Evolutionary conservation across 257 asterid species (phyloP), one percentile per base, ranked within the genome.

Genomic region (Avicennia marina): DNA sequence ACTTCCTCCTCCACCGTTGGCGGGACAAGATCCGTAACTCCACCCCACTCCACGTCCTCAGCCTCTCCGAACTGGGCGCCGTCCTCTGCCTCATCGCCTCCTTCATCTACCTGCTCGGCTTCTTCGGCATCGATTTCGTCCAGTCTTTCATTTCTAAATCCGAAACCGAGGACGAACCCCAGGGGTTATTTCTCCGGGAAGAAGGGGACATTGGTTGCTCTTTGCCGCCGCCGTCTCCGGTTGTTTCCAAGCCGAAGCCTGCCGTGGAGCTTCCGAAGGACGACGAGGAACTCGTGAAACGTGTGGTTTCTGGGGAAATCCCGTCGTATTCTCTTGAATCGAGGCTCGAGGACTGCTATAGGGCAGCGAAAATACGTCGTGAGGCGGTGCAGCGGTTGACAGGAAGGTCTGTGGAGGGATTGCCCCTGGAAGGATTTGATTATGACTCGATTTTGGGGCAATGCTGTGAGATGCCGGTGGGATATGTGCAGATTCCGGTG

Each of bases 391-490:
- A 89, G 90, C 68, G 85, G 78, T 59, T 80, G 10, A 79, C 94
- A 11, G 84, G 95, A 21, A 78, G 78, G 70, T 77, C 82, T 2
- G 40, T 86, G 20, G 79, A 73, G 20, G 97, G 96, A 1, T 54
- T 90, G 60, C 96, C 96, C 2, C 25, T 90, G 62, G 94, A 87
- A 4, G 96, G 96, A 20, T 84, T 90, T 16, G 95, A 90, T 65
- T 87, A 90, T 36, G 83, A 75, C 3, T 82, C 96, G 0, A 84
- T 90, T 71, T 60, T 86, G 67, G 95, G 96, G 21, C 98, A 87
- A 77, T 90, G 95, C 75, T 90, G 98, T 41, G 98, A 90, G 84
- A 86, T 90, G 96, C 96, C 97, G 12, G 83, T 87, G 10, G 98
- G 96, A 0, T 90, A 73, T 40, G 94, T 87, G 33, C 96, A 87